These are phyloP conservation scores for Adansonia madagascariensis DNA, from an alignment of 441 rosid genomes.

Conservation along the genomic window DNA sequence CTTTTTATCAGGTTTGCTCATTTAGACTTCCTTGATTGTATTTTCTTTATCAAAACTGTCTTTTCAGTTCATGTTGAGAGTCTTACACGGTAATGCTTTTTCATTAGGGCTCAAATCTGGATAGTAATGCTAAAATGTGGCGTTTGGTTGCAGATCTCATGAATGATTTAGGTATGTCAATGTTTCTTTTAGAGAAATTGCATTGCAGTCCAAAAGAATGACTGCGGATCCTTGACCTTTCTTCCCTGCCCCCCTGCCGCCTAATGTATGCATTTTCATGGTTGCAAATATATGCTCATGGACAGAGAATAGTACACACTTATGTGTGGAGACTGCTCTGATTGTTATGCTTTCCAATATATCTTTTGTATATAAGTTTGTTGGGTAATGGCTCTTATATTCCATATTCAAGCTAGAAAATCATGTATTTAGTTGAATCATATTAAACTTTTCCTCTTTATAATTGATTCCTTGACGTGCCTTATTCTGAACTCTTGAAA, in stretches of 20 bases:
- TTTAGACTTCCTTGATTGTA: background rate
- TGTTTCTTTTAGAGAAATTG: slow-evolving; percentile 20
- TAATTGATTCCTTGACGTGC: background rate
- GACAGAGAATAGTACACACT: background rate
- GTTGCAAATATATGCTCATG: background rate
- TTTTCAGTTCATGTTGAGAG: background rate
- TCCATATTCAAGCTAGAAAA: background rate
- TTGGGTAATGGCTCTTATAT: background rate
- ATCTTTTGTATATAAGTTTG: background rate
- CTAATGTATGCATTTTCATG: background rate
- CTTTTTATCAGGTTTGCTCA: slow-evolving; percentile 75
- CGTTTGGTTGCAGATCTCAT: slow-evolving; percentile 93
- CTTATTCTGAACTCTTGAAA: background rate
- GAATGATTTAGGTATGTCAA: slow-evolving; percentile 83
- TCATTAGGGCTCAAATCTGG: slow-evolving; percentile 85
- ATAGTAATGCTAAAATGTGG: slow-evolving; percentile 97
- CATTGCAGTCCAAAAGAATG: background rate
- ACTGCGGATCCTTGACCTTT: background rate
- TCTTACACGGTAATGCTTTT: slow-evolving; percentile 26
- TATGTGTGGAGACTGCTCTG: background rate
- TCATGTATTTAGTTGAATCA: background rate
- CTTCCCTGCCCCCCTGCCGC: background rate
- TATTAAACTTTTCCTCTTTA: background rate
- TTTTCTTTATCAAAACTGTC: background rate
- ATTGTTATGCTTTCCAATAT: background rate